These are phyloP conservation scores for Thermomucor indicae-seudaticae DNA, from an alignment of 371 early-diverging fungal genomes.

Conservation along the genomic window DNA sequence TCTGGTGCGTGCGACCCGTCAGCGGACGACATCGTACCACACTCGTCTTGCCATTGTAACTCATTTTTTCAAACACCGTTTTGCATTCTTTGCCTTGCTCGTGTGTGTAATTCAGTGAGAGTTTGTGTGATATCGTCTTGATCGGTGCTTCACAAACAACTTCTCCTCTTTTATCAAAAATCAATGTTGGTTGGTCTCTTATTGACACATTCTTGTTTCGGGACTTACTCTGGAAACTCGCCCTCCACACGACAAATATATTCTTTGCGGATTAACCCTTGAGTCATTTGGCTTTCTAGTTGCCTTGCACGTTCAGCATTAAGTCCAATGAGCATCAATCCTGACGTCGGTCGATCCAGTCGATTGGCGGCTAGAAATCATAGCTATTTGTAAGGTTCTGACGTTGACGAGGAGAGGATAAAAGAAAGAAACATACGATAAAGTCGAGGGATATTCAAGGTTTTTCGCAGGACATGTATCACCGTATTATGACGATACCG, in stretches of 20 bases:
- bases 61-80: constrained; percentile 68
- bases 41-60: constrained; percentile 63
- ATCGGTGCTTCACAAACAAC: constrained; percentile 80
- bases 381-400: background rate
- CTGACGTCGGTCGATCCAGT: constrained; percentile 91
- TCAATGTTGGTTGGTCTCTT: constrained; percentile 22
- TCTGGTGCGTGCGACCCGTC: constrained; percentile 99
- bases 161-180: constrained; percentile 16
- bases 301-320: constrained; percentile 57
- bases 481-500: constrained; percentile 82
- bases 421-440: constrained; percentile 60
- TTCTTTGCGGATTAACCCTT: constrained; percentile 72
- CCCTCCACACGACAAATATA: constrained; percentile 88
- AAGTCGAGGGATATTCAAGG: constrained; percentile 57
- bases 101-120: constrained; percentile 83
- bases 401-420: background rate
- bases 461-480: constrained; percentile 68
- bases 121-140: constrained; percentile 73
- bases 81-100: constrained; percentile 75
- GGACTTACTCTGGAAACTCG: constrained; percentile 72
- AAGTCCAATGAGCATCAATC: constrained; percentile 77
- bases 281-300: constrained; percentile 61
- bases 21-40: constrained; percentile 76
- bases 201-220: background rate
- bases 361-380: constrained; percentile 74